phyloP scores from a whole-genome alignment of 495 filamentous ascomycete genomes.

The Amphirosellinia nigrospora region DNA sequence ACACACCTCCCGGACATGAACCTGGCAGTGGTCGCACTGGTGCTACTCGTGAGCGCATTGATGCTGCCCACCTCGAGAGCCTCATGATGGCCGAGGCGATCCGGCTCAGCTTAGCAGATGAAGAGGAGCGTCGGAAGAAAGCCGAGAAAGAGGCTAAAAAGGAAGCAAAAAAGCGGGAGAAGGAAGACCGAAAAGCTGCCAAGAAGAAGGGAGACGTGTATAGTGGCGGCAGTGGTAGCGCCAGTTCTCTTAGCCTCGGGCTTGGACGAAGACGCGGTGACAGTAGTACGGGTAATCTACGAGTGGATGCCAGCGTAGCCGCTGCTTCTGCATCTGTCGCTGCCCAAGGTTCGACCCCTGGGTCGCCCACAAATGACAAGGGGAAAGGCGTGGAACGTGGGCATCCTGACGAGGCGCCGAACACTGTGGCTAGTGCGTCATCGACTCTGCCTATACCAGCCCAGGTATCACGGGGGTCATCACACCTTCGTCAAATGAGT shows the following conservation, averaged over 20 bases:
- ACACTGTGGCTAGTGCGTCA: slow-evolving; percentile 26
- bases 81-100: slow-evolving; percentile 99
- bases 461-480: slow-evolving; percentile 58
- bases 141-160: slow-evolving; percentile 82
- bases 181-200: slow-evolving; percentile 79
- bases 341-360: slow-evolving; percentile 28
- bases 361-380: slow-evolving; percentile 59
- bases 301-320: slow-evolving; percentile 49
- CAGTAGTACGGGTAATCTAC: slow-evolving; percentile 58
- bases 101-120: slow-evolving; percentile 81
- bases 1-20: slow-evolving; percentile 35
- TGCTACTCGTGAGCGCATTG: slow-evolving; percentile 29
- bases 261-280: slow-evolving; percentile 61
- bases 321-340: slow-evolving; percentile 31
- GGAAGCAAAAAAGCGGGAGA: slow-evolving; percentile 81
- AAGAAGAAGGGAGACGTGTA: slow-evolving; percentile 64
- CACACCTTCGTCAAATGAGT: slow-evolving; percentile 79
- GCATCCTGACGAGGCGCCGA: slow-evolving; percentile 29
- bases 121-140: slow-evolving; percentile 84
- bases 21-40: slow-evolving; percentile 29
- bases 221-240: slow-evolving; percentile 56
- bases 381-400: slow-evolving; percentile 81
- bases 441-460: slow-evolving; percentile 44
- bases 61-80: slow-evolving; percentile 76
- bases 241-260: slow-evolving; percentile 58